A percentile compares a stretch with the other conserved stretches of the same genome.
Conservation (phyloP, 176 grass and related monocot species). For the Carex littledalei region DNA sequence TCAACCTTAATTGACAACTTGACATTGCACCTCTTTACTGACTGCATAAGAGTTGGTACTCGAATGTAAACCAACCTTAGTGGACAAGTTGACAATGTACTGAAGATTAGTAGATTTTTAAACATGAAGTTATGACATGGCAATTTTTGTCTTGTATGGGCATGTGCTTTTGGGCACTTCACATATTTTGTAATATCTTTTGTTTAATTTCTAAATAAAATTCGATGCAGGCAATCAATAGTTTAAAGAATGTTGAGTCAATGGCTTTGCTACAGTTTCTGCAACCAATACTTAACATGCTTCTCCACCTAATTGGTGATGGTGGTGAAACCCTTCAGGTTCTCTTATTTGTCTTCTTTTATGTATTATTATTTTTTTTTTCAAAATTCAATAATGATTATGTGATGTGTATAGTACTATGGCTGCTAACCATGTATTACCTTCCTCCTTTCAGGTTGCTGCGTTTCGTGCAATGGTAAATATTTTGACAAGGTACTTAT, state of each 20-base stretch:
- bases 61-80: neutral
- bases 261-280: conserved; percentile 85
- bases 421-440: neutral
- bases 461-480: conserved; percentile 99
- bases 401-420: neutral
- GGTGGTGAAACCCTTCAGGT: conserved; percentile 99
- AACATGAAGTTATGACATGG: neutral
- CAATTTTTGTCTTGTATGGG: neutral
- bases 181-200: neutral
- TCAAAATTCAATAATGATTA: neutral
- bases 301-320: conserved; percentile 98
- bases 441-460: conserved; percentile 61
- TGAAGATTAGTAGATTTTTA: neutral
- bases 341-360: conserved; percentile 26
- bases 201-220: conserved; percentile 11
- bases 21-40: neutral
- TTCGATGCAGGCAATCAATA: conserved; percentile 85
- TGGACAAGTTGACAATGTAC: neutral
- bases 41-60: neutral
- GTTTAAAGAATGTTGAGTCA: conserved; percentile 99
- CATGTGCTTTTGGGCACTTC: neutral
- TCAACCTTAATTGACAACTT: neutral
- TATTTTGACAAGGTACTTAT: conserved; percentile 78
- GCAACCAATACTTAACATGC: conserved; percentile 96
- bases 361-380: neutral